A percentile compares a stretch with the other conserved stretches of the same genome.
Conservation (phyloP, 441 rosid species). For the Cnidoscolus chayamansa region DNA sequence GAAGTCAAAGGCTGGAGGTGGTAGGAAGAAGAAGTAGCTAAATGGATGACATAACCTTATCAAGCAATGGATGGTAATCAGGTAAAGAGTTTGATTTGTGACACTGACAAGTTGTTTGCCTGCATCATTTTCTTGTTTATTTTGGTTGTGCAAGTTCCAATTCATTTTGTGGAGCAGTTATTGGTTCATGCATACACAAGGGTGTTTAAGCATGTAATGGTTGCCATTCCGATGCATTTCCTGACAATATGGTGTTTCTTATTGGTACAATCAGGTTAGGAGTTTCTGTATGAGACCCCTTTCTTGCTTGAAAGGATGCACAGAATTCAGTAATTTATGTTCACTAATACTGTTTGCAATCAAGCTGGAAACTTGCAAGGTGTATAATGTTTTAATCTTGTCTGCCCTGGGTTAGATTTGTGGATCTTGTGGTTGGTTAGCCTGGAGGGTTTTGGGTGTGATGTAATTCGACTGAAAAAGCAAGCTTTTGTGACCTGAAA, state of each 20-base stretch:
- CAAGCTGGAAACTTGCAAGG: background rate
- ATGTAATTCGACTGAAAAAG: background rate
- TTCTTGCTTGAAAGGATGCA: no score
- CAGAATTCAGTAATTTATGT: no score
- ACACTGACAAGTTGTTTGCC: background rate
- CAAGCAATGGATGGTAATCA: background rate
- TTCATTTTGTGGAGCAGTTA: no score
- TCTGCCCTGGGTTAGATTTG: background rate
- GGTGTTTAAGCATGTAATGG: no score
- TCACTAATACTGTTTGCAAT: no score
- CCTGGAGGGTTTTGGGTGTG: background rate
- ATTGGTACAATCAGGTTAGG: no score
- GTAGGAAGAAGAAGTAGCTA: conserved; percentile 58
- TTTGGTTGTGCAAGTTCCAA: no score
- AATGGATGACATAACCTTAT: background rate
- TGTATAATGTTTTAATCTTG: background rate
- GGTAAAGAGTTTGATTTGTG: background rate
- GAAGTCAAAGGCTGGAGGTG: conserved; percentile 59
- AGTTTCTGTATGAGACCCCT: no score
- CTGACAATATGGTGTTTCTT: no score
- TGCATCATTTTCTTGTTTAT: background rate
- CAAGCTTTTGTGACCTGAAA: background rate
- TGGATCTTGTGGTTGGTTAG: conserved; percentile 1
- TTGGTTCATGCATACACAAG: no score
- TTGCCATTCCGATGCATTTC: no score